Evolutionary conservation across 2,329 filamentous ascomycete genomes (phyloP), one percentile per base, ranked within the genome.

Genomic region (Boeremia lycopersici): DNA sequence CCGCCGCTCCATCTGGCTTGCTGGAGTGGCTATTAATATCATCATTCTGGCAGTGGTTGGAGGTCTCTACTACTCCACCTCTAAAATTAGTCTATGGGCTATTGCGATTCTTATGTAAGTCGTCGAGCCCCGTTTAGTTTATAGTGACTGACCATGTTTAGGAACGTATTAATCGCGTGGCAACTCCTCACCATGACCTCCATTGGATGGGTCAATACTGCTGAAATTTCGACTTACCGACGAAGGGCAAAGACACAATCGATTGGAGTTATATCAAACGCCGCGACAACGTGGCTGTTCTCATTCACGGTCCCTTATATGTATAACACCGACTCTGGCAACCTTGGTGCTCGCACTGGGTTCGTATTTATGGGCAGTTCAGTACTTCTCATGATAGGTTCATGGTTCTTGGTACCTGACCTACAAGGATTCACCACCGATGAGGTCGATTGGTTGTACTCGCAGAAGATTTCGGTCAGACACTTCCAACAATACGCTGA

Each of bases 291-390:
- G 8, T 53, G 50, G 50, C 31, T 53, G 6, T 53, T 53, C 29
- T 48, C 50, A 6, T 53, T 77, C 10, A 72, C 72, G 0, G 77
- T 76, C 26, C 75, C 75, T 2, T 78, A 77, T 48, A 68, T 76
- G 54, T 73, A 78, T 59, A 78, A 77, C 47, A 74, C 76, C 1
- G 76, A 77, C 41, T 61, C 77, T 44, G 75, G 67, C 1, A 69
- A 78, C 50, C 60, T 76, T 33, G 56, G 71, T 23, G 76, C 75
- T 26, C 78, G 78, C 54, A 68, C 78, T 25, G 77, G 74, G 0
- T 78, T 79, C 63, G 74, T 78, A 59, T 78, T 53, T 17, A 53
- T 53, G 50, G 50, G 25, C 11, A 48, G 12, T 26, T 53, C 50
- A 6, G 36, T 53, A 29, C 23, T 55, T 19, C 35, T 55, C 1